Evolutionary conservation across 345 rosid species (phyloP), one percentile per base, ranked within the genome.

Genomic region (Camelina sativa): DNA sequence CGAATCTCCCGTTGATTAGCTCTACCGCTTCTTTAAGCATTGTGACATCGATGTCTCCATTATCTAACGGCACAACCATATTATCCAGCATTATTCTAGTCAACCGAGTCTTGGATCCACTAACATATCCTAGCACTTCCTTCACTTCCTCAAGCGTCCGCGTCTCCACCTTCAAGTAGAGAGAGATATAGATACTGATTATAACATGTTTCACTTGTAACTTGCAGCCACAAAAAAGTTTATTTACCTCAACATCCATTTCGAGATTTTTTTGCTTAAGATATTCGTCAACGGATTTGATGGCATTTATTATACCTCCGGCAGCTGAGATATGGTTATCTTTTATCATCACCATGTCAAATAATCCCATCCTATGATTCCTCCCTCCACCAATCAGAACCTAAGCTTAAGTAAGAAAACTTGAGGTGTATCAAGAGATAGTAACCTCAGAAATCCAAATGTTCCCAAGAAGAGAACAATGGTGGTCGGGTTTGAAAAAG

Each of bases 291-390:
- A 89, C 93, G 15, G 91, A 83, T 81, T 58, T 88, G 51, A 96
- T 81, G 77, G 97, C 95, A 67, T 88, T 87, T 16, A 79, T 81
- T 64, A 92, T 87, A 55, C 97, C 93, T 59, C 91, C 93, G 75
- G 99, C 98, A 73, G 85, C 84, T 65, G 98, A 92, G 84, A 96
- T 91, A 72, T 96, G 99, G 75, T 96, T 96, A 72, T 96, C 99
- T 82, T 92, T 95, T 63, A 90, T 88, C 99, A 88, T 80, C 75
- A 95, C 94, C 99, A 92, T 95, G 80, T 92, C 99, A 86, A 89
- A 95, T 62, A 95, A 82, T 28, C 99, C 99, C 98, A 95, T 84
- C 79, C 97, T 86, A 50, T 92, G 99, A 81, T 92, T 92, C 72
- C 65, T 82, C 8, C 99, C 98, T 72, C 99, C 99, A 65, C 96